phyloP scores from a whole-genome alignment of 306 rosid species.

The Lotus japonicus region DNA sequence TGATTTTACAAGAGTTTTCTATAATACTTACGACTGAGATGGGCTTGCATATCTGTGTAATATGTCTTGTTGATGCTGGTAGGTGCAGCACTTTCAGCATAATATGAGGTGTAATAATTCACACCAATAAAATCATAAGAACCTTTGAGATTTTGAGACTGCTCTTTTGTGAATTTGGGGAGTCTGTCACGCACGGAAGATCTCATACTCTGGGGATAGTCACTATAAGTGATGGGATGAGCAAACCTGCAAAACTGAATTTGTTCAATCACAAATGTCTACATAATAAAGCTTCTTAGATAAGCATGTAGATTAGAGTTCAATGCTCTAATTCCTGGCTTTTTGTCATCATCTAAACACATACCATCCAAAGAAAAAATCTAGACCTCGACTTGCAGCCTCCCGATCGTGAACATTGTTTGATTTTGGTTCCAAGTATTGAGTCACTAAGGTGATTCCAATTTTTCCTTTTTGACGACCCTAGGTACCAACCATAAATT shows the following conservation, averaged over 20 bases:
- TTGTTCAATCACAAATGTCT: too few species aligned
- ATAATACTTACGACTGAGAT: conserved; percentile 28
- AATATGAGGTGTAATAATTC: conserved; percentile 51
- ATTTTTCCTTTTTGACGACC: conserved; percentile 30
- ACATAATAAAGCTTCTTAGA: too few species aligned
- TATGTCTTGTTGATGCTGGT: conserved; percentile 23
- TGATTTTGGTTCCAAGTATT: conserved; percentile 24
- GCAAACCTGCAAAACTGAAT: conserved; percentile 28
- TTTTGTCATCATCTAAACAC: not conserved
- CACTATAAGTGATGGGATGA: conserved; percentile 46
- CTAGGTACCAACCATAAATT: not conserved
- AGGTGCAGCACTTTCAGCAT: conserved; percentile 23
- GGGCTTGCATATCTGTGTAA: conserved; percentile 23
- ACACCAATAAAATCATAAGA: conserved; percentile 58
- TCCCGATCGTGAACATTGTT: not conserved
- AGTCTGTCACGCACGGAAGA: conserved; percentile 38
- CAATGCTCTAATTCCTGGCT: too few species aligned
- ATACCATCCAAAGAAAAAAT: conserved; percentile 34
- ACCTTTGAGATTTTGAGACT: conserved; percentile 28
- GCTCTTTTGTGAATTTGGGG: conserved; percentile 38
- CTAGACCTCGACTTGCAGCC: conserved; percentile 30
- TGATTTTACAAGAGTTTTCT: too few species aligned
- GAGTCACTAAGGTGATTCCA: conserved; percentile 29
- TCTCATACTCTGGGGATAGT: conserved; percentile 42
- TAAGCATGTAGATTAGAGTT: too few species aligned